Evolutionary conservation across 2,329 filamentous ascomycete species (phyloP).

Genomic region (Pseudopithomyces chartarum): DNA sequence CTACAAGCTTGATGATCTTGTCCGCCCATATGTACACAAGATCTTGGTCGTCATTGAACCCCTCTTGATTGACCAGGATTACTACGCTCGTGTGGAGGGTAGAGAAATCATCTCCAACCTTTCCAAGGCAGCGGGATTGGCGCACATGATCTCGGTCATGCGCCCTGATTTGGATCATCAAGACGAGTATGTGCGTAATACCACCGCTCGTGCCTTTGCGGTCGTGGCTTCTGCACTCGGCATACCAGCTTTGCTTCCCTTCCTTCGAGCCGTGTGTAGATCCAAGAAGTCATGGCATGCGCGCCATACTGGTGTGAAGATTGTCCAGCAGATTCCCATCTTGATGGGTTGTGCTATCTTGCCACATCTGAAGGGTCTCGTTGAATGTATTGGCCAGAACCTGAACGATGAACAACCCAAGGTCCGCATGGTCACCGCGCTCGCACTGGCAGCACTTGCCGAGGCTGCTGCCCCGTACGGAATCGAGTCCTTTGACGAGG

Average conservation of each 20-base stretch:
- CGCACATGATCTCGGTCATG: constrained; percentile 99
- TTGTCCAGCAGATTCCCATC: constrained; percentile 98
- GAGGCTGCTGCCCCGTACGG: constrained; percentile 97
- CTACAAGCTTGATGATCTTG: constrained; percentile 97
- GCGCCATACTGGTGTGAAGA: constrained; percentile 97
- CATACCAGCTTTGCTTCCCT: constrained; percentile 92
- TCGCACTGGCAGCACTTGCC: constrained; percentile 92
- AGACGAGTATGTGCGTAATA: constrained; percentile 98
- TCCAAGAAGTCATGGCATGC: constrained; percentile 99
- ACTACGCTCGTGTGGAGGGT: constrained; percentile 97
- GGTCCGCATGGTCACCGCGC: constrained; percentile 91
- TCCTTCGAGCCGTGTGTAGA: constrained; percentile 91
- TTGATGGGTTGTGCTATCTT: constrained; percentile 97
- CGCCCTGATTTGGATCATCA: constrained; percentile 97
- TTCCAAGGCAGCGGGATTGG: constrained; percentile 92
- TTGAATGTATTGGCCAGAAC: constrained; percentile 95
- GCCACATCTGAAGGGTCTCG: constrained; percentile 91
- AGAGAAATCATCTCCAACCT: constrained; percentile 99
- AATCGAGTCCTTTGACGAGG: constrained; percentile 98
- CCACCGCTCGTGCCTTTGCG: constrained; percentile 93
- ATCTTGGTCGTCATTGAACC: constrained; percentile 98
- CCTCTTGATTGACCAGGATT: constrained; percentile 98
- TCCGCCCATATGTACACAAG: constrained; percentile 96
- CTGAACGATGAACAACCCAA: constrained; percentile 98
- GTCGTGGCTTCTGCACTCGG: constrained; percentile 96